These are phyloP conservation scores for Metschnikowia amazonensis DNA, from an alignment of 805 yeast species.

Conservation along the genomic window DNA sequence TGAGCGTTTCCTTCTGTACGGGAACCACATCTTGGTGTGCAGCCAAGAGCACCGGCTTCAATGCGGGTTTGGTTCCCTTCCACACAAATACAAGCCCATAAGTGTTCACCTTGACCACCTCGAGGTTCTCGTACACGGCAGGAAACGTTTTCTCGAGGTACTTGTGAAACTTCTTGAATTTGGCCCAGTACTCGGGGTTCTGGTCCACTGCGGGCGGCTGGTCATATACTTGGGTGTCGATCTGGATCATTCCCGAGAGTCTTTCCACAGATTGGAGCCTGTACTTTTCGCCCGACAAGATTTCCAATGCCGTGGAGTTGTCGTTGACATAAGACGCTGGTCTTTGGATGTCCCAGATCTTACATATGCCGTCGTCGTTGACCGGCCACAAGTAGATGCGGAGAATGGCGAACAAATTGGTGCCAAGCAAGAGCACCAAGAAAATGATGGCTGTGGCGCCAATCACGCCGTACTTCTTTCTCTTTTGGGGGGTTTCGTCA, in stretches of 20 bases:
- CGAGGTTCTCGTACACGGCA: constrained; percentile 29
- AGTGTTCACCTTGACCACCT: constrained; percentile 33
- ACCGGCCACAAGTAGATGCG: constrained; percentile 19
- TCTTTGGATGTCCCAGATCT: constrained; percentile 16
- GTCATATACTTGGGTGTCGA: constrained; percentile 19
- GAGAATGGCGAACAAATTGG: constrained; percentile 20
- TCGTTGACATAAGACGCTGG: constrained; percentile 26
- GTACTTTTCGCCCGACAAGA: constrained; percentile 12
- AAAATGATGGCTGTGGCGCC: constrained; percentile 7
- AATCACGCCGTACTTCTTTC: constrained; percentile 11
- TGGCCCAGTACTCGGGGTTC: constrained; percentile 18
- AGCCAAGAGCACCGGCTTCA: constrained; percentile 35
- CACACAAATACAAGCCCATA: constrained; percentile 37
- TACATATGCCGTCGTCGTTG: constrained; percentile 15
- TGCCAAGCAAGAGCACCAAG: constrained; percentile 19
- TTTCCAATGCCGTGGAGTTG: constrained; percentile 26
- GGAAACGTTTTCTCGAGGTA: constrained; percentile 34
- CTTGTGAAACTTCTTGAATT: constrained; percentile 25
- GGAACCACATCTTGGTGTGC: constrained; percentile 45
- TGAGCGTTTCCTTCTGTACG: constrained; percentile 35
- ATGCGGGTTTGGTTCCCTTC: constrained; percentile 29
- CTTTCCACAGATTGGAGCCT: constrained; percentile 11
- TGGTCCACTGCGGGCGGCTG: constrained; percentile 17
- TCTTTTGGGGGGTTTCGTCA: constrained; percentile 12
- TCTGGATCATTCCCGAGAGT: constrained; percentile 16